Evolutionary conservation across 169 alveolate genomes (phyloP), one percentile per base, ranked within the genome.

Genomic region (Plasmodium malariae): DNA sequence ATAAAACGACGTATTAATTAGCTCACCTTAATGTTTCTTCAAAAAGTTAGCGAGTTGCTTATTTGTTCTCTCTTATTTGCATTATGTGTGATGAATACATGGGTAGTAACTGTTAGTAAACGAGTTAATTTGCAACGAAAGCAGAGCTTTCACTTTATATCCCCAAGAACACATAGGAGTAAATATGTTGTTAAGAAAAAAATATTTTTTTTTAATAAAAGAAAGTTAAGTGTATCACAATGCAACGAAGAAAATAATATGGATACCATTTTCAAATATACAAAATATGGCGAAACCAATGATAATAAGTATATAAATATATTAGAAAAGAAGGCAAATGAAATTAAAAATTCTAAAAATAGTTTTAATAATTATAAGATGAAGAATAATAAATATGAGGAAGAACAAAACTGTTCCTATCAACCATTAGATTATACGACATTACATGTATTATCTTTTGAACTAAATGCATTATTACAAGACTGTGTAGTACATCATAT

Each of bases 401-500:
- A 49, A 3, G 83, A 36, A 36, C 54, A 30, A 3, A 3, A 21
- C 19, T n/a, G 7, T 7, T 9, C 9, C 6, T 69, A 21, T 12
- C 91, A 83, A 36, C 85, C 32, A 1, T 26, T 83, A 40, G 91
- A 83, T 55, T 83, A 83, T 51, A 83, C 91, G 9, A 83, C 91
- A 7, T 43, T 83, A 30, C 85, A 83, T 49, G 49, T 83, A 30
- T 68, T 83, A 34, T 37, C 91, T 9, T 32, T 55, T 11, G 91
- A 83, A 68, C 30, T 83, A 14, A 83, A 83, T 43, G 85, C 30
- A 12, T 59, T 83, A 17, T 68, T 83, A 14, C 72, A 55, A 34
- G 91, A 69, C 40, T 83, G 74, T 3, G 43, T 83, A 17, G 91
- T 83, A 7, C 86, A 83, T n/a, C 91, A 83, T 45, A 83, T 83